Conservation (phyloP, 768 basidiomycete species). For the Cytidiella melzeri region DNA sequence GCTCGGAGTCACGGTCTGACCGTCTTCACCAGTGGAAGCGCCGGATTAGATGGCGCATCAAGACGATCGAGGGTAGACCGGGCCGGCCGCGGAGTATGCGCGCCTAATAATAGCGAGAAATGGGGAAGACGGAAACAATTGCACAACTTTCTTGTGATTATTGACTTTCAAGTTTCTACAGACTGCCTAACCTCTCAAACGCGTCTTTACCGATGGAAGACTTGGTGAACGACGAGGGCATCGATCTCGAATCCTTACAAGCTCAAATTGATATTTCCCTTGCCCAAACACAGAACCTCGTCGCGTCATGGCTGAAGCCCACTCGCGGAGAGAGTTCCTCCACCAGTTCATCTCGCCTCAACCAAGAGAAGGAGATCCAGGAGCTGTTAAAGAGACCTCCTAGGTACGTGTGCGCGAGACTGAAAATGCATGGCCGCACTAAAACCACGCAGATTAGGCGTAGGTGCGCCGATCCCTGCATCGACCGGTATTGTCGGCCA, state of each 20-base stretch:
- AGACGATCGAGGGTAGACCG: not conserved
- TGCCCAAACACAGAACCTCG: conserved; percentile 67
- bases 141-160: too few species aligned
- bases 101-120: too few species aligned
- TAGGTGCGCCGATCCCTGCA: conserved; percentile 60
- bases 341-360: conserved; percentile 9
- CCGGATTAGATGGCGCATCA: not conserved
- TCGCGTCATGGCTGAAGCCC: conserved; percentile 73
- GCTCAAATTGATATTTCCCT: conserved; percentile 80
- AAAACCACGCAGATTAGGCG: conserved; percentile 50
- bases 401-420: conserved; percentile 41
- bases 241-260: conserved; percentile 65
- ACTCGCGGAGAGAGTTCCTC: conserved; percentile 22
- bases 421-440: not conserved
- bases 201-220: too few species aligned
- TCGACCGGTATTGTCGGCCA: conserved; percentile 34
- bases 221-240: conserved; percentile 46
- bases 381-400: conserved; percentile 66
- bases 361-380: conserved; percentile 45
- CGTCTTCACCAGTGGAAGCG: not conserved
- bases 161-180: too few species aligned
- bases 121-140: too few species aligned
- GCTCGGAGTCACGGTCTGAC: not conserved
- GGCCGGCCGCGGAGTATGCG: too few species aligned
- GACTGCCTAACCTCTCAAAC: too few species aligned